Evolutionary conservation across 371 early-diverging fungal species (phyloP), one percentile per base, ranked within the genome.

Genomic region (Syncephalastrum sp.): DNA sequence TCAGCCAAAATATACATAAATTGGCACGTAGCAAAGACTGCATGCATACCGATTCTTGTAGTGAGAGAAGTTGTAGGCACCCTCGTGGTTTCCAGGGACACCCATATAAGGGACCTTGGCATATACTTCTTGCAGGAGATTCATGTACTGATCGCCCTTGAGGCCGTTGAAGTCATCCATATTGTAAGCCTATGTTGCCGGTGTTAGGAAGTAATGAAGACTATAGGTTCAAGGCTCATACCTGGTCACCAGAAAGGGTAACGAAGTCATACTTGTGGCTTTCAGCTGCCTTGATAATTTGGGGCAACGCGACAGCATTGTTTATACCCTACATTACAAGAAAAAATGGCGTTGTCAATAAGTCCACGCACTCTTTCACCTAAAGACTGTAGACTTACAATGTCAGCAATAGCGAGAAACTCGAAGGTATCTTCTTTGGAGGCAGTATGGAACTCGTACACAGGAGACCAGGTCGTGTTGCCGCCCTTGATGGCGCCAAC

Each of bases 81-180:
- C 54, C 53, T 78, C 78, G 42, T 78, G 78, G 19, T 78, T 78
- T 7, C 78, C 78, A 19, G 67, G 67, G 5, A 64, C 63, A 38
- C 78, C 78, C 61, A 78, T 42, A 47, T 66, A 78, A 33, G 78
- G 78, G 1, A 75, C 59, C 16, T 60, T 63, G 27, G 73, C 68
- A 54, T 58, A 75, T 0, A 78, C 47, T 25, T 66, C 56, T 57
- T 78, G 73, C 56, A 67, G 59, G 56, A 75, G 63, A 42, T 75
- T 75, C 64, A 78, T 48, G 33, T 72, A 78, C 38, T 78, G 63
- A 61, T 78, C 78, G 10, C 75, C 78, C 47, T 78, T 78, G 0
- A 57, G 61, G 3, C 78, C 78, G 49, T 75, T 59, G 46, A 70
- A 69, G 23, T 78, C 78, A 8, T 54, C 64, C 69, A 78, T 63